Percentiles rank a stretch among this genome's conserved stretches.
phyloP scores from a whole-genome alignment of 140 eudicot genomes.

The Stevia rebaudiana region DNA sequence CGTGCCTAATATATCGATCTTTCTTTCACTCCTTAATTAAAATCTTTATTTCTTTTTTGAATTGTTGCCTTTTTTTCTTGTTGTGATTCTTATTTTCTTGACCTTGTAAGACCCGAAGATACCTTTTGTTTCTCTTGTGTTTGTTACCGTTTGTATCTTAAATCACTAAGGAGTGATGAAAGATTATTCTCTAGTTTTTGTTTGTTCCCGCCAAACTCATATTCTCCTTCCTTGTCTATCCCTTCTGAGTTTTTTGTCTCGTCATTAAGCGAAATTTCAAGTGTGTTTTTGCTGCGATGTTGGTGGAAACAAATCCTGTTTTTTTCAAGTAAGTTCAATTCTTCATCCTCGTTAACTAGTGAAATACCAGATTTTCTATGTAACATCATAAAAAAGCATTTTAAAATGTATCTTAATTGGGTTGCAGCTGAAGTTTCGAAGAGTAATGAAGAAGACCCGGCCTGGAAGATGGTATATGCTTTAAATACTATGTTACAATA shows the following conservation, averaged over 20 bases:
- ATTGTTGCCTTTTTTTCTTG: conserved; percentile 57
- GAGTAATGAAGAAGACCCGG: too few relatives aligned
- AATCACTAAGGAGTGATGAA: background rate
- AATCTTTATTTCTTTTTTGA: conserved; percentile 41
- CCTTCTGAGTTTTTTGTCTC: conserved; percentile 77
- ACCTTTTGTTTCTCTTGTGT: background rate
- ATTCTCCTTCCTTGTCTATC: conserved; percentile 97
- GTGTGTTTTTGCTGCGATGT: too few relatives aligned
- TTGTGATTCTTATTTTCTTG: conserved; percentile 52
- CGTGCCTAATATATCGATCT: too few relatives aligned
- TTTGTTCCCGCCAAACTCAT: conserved; percentile 49
- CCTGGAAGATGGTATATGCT: too few relatives aligned
- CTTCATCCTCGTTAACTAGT: too few relatives aligned
- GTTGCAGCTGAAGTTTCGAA: too few relatives aligned
- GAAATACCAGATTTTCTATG: too few relatives aligned
- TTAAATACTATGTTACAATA: too few relatives aligned
- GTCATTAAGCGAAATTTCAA: background rate
- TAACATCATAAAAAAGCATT: too few relatives aligned
- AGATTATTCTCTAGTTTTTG: conserved; percentile 8
- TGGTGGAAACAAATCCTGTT: too few relatives aligned
- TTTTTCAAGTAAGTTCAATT: too few relatives aligned
- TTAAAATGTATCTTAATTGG: too few relatives aligned
- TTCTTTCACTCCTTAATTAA: background rate
- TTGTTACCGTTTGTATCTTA: conserved; percentile 20
- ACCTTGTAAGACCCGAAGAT: conserved; percentile 83